Evolutionary conservation across 176 grass and related monocot species (phyloP).

Genomic region (Pontederia paniculata): DNA sequence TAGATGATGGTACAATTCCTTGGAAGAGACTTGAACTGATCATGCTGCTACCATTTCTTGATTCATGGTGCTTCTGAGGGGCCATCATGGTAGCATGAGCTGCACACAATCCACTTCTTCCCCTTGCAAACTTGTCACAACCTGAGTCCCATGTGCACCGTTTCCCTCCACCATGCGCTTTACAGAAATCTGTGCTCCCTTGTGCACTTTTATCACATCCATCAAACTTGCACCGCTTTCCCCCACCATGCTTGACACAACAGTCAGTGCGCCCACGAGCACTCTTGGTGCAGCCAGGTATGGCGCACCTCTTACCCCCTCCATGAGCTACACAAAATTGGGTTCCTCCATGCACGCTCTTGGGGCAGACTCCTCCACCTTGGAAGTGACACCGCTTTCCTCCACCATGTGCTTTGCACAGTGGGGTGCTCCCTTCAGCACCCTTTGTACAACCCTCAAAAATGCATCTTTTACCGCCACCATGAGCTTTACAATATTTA

Average conservation of each 20-base stretch:
- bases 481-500: constrained; percentile 62
- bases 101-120: constrained; percentile 55
- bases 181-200: constrained; percentile 57
- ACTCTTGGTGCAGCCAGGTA: constrained; percentile 56
- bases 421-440: constrained; percentile 60
- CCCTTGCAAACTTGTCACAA: constrained; percentile 68
- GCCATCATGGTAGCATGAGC: constrained; percentile 44
- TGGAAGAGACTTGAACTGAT: constrained; percentile 53
- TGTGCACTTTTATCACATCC: constrained; percentile 67
- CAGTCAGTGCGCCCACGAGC: constrained; percentile 57
- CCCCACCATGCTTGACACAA: constrained; percentile 62
- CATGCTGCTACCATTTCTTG: constrained; percentile 13
- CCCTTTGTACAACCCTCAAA: constrained; percentile 56
- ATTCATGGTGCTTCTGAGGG: constrained; percentile 24
- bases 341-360: constrained; percentile 70
- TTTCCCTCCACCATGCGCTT: constrained; percentile 67
- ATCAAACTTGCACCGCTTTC: constrained; percentile 42
- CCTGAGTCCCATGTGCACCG: constrained; percentile 37
- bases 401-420: constrained; percentile 73
- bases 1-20: constrained; percentile 30
- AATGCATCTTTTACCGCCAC: constrained; percentile 54
- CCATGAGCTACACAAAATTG: constrained; percentile 65
- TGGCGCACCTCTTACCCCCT: constrained; percentile 58
- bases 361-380: constrained; percentile 54
- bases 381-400: constrained; percentile 56